Evolutionary conservation across 768 basidiomycete species (phyloP).

Genomic region (Termitomyces sp.): DNA sequence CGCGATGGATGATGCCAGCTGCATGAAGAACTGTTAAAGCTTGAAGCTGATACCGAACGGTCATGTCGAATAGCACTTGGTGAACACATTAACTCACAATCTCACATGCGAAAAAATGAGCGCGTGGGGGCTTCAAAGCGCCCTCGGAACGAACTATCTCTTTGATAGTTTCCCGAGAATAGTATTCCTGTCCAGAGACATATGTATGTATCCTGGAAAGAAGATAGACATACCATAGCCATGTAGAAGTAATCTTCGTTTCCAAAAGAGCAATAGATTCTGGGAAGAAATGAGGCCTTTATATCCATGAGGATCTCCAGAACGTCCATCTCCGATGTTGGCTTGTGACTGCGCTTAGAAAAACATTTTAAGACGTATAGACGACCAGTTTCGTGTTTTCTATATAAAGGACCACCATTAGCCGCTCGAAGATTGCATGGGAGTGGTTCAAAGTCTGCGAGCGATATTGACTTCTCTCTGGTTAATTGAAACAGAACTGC

Average conservation of each 20-base stretch:
- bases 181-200: conserved; percentile 24
- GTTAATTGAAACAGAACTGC: background rate
- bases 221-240: conserved; percentile 25
- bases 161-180: conserved; percentile 23
- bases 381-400: conserved; percentile 24
- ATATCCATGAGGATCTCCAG: conserved; percentile 29
- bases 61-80: background rate
- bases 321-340: conserved; percentile 27
- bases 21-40: conserved; percentile 39
- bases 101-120: conserved; percentile 41
- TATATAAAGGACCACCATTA: conserved; percentile 14
- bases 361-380: conserved; percentile 26
- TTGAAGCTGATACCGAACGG: conserved; percentile 23
- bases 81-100: conserved; percentile 27
- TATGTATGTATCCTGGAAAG: background rate
- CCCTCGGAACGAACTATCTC: conserved; percentile 27
- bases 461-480: conserved; percentile 14
- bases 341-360: conserved; percentile 9
- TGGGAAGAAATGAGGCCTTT: conserved; percentile 30
- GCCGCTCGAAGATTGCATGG: conserved; percentile 1
- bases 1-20: conserved; percentile 40
- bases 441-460: conserved; percentile 30
- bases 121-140: conserved; percentile 26
- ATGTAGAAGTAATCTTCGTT: conserved; percentile 32
- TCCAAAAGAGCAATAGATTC: conserved; percentile 34